Percentiles rank a stretch among this genome's conserved stretches.
Evolutionary conservation across 2,329 filamentous ascomycete genomes (phyloP).

Genomic region (Microsporum canis): DNA sequence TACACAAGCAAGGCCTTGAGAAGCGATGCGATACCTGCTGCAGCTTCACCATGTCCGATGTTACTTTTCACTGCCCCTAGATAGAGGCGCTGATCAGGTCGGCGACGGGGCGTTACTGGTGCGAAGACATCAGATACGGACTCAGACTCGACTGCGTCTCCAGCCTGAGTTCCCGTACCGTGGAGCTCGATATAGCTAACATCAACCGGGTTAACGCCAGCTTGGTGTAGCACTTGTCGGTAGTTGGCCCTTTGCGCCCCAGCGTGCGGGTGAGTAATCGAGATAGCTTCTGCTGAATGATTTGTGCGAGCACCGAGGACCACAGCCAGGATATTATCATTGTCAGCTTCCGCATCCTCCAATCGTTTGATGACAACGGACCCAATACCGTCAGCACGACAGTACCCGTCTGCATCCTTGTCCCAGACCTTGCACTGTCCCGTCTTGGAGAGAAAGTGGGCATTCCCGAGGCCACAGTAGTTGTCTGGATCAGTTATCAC

Average conservation of each 20-base stretch:
- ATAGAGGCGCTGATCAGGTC: slow-evolving; percentile 6
- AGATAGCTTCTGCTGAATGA: slow-evolving; percentile 69
- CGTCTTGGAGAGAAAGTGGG: slow-evolving; percentile 26
- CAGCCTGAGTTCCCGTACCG: slow-evolving; percentile 2
- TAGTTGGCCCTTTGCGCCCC: slow-evolving; percentile 64
- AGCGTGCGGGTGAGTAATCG: slow-evolving; percentile 73
- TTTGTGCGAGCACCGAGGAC: slow-evolving; percentile 57
- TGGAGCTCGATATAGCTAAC: slow-evolving; percentile 19
- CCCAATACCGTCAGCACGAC: slow-evolving; percentile 34
- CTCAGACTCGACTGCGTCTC: slow-evolving; percentile 6
- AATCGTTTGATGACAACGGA: slow-evolving; percentile 32
- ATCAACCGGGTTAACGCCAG: slow-evolving; percentile 42
- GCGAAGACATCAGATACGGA: slow-evolving; percentile 58
- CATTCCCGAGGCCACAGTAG: slow-evolving; percentile 20
- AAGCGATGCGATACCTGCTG: slow-evolving; percentile 20
- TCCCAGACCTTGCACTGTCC: slow-evolving; percentile 24
- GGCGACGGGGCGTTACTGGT: slow-evolving; percentile 30
- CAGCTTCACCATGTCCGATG: slow-evolving; percentile 23
- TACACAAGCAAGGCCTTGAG: slow-evolving; percentile 21
- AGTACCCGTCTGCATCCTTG: slow-evolving; percentile 33
- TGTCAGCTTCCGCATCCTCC: slow-evolving; percentile 29
- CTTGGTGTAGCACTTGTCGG: slow-evolving; percentile 56
- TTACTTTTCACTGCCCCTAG: slow-evolving; percentile 23
- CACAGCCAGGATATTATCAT: slow-evolving; percentile 33
- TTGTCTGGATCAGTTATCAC: slow-evolving; percentile 17